Base-by-base conservation (phyloP, 148 eudicot species). In the Arctostaphylos glauca region DNA sequence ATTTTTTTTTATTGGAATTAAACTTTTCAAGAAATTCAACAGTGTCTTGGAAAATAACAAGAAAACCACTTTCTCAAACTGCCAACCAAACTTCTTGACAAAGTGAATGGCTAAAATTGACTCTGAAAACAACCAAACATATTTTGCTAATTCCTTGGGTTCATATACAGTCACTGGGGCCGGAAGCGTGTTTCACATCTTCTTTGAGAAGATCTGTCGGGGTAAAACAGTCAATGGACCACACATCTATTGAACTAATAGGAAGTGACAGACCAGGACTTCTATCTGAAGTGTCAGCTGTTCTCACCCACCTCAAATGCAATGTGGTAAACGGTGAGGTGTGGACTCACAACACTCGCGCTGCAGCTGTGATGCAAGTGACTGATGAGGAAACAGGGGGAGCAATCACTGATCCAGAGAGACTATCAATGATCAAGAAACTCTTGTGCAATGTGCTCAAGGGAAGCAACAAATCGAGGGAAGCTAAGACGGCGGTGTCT, bases 311-410 rank as follows among this genome's bases (percentile, higher is more conserved):
- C 83, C 93, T 90, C 55, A 93, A 92, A 60, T 96, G 99, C 90
- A 94, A 91, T 74, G 98, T 96, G 70, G 92, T 96, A 55, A 91
- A 88, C 46, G 99, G 95, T 13, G 95, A 96, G 90, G 93, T 96
- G 21, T 96, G 99, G 99, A 96, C 99, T 44, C 99, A 96, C 86
- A 96, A 96, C 86, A 91, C 95, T 12, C 89, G 95, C 8, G 99
- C 98, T 23, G 99, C 99, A 50, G 90, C 97, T 19, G 91, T 96
- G 85, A 89, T 96, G 88, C 97, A 94, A 78, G 93, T 96, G 43
- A 94, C 98, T 2, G 98, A 94, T 74, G 94, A 93, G 19, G 88
- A 86, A 68, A 90, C 94, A 0, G 89, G 97, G 9, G 80, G 77
- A 53, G 88, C 98, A 2, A 86, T 96, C 47, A 77, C 82, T 0